Evolutionary conservation across 495 filamentous ascomycete genomes (phyloP).

Genomic region (Trypethelium eluteriae): DNA sequence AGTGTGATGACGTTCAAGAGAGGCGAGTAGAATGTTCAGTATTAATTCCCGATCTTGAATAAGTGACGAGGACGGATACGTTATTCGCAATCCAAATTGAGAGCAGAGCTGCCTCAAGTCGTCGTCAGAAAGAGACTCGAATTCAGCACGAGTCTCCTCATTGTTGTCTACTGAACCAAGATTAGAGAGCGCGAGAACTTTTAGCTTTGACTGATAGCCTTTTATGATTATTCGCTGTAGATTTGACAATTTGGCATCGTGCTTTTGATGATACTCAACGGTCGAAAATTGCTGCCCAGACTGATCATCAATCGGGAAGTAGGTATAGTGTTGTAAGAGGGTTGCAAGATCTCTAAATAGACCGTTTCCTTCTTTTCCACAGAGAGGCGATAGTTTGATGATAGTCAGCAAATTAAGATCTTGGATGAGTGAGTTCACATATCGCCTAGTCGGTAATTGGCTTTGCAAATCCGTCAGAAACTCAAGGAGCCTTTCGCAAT

Average conservation of each 20-base stretch:
- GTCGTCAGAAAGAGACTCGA: slow-evolving; percentile 60
- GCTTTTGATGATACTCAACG: slow-evolving; percentile 67
- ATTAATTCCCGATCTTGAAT: slow-evolving; percentile 61
- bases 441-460: slow-evolving; percentile 87
- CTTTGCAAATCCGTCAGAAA: slow-evolving; percentile 85
- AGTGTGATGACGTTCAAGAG: slow-evolving; percentile 66
- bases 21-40: slow-evolving; percentile 67
- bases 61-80: slow-evolving; percentile 63
- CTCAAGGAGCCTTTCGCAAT: slow-evolving; percentile 90
- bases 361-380: slow-evolving; percentile 62
- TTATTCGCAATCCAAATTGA: slow-evolving; percentile 67
- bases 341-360: slow-evolving; percentile 74
- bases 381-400: slow-evolving; percentile 72
- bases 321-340: slow-evolving; percentile 73
- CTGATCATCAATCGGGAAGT: slow-evolving; percentile 89
- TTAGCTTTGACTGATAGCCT: slow-evolving; percentile 82
- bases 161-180: slow-evolving; percentile 79
- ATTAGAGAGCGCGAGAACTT: slow-evolving; percentile 83
- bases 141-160: slow-evolving; percentile 67
- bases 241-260: slow-evolving; percentile 66
- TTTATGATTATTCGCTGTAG: slow-evolving; percentile 77
- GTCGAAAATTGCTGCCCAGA: slow-evolving; percentile 65
- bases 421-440: slow-evolving; percentile 84
- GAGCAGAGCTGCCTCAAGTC: slow-evolving; percentile 64
- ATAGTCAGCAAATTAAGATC: slow-evolving; percentile 82